Base-by-base conservation (phyloP, 495 filamentous ascomycete species). In the Penicillium chermesinum region DNA sequence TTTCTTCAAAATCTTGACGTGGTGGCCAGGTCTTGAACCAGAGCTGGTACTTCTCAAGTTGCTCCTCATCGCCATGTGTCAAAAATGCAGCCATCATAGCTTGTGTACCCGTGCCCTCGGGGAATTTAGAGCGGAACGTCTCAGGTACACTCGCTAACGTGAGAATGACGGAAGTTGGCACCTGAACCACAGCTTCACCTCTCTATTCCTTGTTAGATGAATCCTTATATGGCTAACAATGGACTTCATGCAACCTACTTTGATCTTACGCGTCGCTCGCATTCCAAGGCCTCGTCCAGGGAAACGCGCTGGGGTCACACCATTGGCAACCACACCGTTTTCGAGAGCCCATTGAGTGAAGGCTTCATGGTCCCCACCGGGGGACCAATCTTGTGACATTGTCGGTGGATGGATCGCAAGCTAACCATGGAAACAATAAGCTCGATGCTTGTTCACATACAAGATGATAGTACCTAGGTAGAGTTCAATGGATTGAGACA, bases 1-100 rank as follows among this genome's bases (percentile, higher is more conserved):
- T 72, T 10, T 75, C 65, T 55, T 72, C 53, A 49, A 94, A 79
- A 48, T 85, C 81, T 5, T 72, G 55, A 0, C 64, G 56, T 0
- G 67, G 71, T 0, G 90, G 90, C 72, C 86, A 83, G 6, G 87
- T 79, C 20, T 77, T 81, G 56, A 72, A 69, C 90, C 90, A 95
- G 9, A 67, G 58, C 0, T 69, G 64, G 41, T 67, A 73, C 19
- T 54, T 49, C 17, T 62, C 46, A 7, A 69, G 61, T 12, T 65
- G 49, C 21, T 61, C 48, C n/a, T 62, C 46, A 41, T 58, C 48
- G 14, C 64, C 63, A 27, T 83, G 71, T 17, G 82, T 77, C 6
- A 95, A 67, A 47, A 79, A 84, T 1, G 83, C 78, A n/a, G 89
- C 85, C 7, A 89, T 71, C 13, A 87, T 69, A 3, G 81, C 83